Evolutionary conservation across 1,284 basidiomycete genomes (phyloP).

Genomic region (Tilletia setariae): DNA sequence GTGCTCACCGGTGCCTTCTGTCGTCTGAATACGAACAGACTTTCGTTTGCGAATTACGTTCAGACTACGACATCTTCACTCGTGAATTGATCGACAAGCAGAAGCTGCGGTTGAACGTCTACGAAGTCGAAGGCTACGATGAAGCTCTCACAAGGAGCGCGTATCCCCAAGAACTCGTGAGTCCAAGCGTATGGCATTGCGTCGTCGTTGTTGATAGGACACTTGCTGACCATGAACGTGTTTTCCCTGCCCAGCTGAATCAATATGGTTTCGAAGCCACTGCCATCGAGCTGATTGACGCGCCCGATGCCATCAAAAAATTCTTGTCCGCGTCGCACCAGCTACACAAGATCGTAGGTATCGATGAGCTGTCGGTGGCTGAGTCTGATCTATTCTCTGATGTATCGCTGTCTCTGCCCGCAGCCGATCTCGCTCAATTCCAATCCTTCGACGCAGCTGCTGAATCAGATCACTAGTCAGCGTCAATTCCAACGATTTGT

Average conservation of each 20-base stretch:
- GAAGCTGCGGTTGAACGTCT: constrained; percentile 49
- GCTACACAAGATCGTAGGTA: constrained; percentile 40
- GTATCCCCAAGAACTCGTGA: neutral
- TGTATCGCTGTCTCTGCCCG: neutral
- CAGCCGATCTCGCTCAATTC: constrained; percentile 1
- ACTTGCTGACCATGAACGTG: too few species aligned
- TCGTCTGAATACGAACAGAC: constrained; percentile 60
- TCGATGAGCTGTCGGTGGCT: neutral
- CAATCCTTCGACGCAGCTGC: constrained; percentile 15
- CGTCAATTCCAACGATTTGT: constrained; percentile 63
- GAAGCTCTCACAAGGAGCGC: neutral
- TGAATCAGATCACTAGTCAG: constrained; percentile 48
- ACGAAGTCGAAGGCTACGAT: constrained; percentile 37
- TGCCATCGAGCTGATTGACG: constrained; percentile 69
- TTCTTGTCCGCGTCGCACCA: constrained; percentile 50
- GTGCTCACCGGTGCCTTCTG: neutral
- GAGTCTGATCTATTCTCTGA: neutral
- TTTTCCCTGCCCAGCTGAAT: constrained; percentile 60
- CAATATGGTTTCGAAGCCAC: constrained; percentile 74
- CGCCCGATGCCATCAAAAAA: constrained; percentile 56
- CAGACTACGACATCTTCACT: constrained; percentile 67
- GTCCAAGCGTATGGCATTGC: neutral
- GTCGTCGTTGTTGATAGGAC: neutral
- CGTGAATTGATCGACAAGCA: constrained; percentile 66
- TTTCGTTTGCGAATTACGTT: constrained; percentile 78